phyloP scores from a whole-genome alignment of 2,329 filamentous ascomycete genomes.

The Exserohilum rostratum region DNA sequence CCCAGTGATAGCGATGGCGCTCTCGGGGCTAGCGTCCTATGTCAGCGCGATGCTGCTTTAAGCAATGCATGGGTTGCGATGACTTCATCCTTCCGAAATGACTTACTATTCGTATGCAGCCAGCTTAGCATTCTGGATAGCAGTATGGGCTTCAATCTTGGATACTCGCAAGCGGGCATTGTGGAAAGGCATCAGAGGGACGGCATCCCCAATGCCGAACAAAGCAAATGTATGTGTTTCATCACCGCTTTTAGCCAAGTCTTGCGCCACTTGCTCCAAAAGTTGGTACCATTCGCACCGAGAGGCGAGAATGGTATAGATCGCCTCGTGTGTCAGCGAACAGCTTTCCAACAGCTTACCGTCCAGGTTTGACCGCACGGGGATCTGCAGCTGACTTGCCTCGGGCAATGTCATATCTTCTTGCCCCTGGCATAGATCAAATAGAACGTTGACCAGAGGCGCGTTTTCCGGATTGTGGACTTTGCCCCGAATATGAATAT shows the following conservation, averaged over 20 bases:
- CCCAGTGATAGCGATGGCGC: slow-evolving; percentile 17
- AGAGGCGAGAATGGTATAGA: slow-evolving; percentile 26
- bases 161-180: slow-evolving; percentile 12
- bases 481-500: slow-evolving; percentile 28
- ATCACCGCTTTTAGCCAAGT: slow-evolving; percentile 10
- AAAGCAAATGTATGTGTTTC: slow-evolving; percentile 21
- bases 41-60: slow-evolving; percentile 4
- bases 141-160: slow-evolving; percentile 16
- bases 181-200: slow-evolving; percentile 25
- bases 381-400: slow-evolving; percentile 13
- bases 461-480: slow-evolving; percentile 31
- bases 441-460: slow-evolving; percentile 21
- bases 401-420: slow-evolving; percentile 18
- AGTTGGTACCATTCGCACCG: slow-evolving; percentile 30
- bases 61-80: background rate
- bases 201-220: slow-evolving; percentile 30
- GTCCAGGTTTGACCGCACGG: slow-evolving; percentile 23
- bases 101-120: slow-evolving; percentile 13
- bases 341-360: slow-evolving; percentile 6
- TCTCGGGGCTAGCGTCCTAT: slow-evolving; percentile 4
- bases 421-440: slow-evolving; percentile 7
- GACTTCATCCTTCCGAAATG: background rate
- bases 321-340: slow-evolving; percentile 16
- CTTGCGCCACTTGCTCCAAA: slow-evolving; percentile 21
- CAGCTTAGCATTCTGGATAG: slow-evolving; percentile 8